Evolutionary conservation across 2,329 filamentous ascomycete genomes (phyloP), one percentile per base, ranked within the genome.

Genomic region (Alternaria gansuensis): DNA sequence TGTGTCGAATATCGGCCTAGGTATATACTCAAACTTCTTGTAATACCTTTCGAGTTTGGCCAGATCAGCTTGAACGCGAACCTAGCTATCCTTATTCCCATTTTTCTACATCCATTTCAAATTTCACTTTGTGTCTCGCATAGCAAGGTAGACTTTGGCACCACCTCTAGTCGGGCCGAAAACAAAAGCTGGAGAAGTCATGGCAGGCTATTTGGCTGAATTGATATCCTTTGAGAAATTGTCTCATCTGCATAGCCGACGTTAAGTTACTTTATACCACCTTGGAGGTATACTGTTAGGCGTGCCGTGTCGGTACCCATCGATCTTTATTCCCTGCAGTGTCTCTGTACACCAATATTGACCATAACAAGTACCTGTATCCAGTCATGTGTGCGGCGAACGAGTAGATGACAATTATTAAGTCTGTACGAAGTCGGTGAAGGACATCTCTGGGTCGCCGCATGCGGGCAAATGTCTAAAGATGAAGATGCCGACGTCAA

Each of bases 111-210:
- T 67, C 6, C 71, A 71, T 9, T 75, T 75, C 34, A 83, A 80
- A 4, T 74, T 11, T 61, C 85, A 85, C 23, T 62, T 59, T 4
- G 76, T 64, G 69, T 84, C 75, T 11, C 83, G 78, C 79, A 85
- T 80, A 2, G 81, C 82, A 2, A 85, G 78, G 45, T 72, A 72
- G 5, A 85, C 81, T 29, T 78, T 79, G 33, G 79, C 78, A 14
- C 81, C 82, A 8, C 66, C 66, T 44, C 83, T 83, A 10, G 83
- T 82, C 14, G 83, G 77, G 23, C 83, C 82, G 60, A 85, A 85
- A 52, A 85, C 70, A 53, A 85, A 37, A 39, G 57, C 40, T 4
- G 55, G 33, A 33, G 26, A 57, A 41, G 31, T 28, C 54, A 57
- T 57, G 24, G 9, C 31, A 36, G 17, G 13, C 23, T 34, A 23